These are phyloP conservation scores for Cladosporium halotolerans DNA, from an alignment of 2,329 filamentous ascomycete genomes.

Conservation along the genomic window DNA sequence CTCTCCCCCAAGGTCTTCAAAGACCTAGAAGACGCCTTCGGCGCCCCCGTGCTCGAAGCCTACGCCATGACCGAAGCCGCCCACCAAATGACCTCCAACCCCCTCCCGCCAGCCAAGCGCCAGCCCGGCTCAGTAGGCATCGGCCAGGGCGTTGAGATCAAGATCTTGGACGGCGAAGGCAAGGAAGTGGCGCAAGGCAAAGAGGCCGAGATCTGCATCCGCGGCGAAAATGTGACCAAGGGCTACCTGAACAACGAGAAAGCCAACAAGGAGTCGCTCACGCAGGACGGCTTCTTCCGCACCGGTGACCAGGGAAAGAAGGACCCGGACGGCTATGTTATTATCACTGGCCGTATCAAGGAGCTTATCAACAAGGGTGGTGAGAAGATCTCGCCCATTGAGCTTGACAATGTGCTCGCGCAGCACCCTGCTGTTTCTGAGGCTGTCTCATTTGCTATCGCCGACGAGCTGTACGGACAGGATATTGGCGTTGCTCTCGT, in stretches of 20 bases:
- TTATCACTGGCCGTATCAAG: constrained; percentile 89
- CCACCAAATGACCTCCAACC: constrained; percentile 72
- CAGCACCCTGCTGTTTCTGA: constrained; percentile 67
- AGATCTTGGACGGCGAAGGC: constrained; percentile 66
- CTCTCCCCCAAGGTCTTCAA: constrained; percentile 76
- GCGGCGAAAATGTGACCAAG: constrained; percentile 74
- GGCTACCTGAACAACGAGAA: constrained; percentile 78
- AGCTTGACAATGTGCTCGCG: constrained; percentile 77
- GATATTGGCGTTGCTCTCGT: constrained; percentile 74
- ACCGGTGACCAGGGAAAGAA: constrained; percentile 81
- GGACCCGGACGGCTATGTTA: constrained; percentile 73
- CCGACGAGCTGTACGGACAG: constrained; percentile 77
- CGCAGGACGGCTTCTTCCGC: constrained; percentile 72
- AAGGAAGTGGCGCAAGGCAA: constrained; percentile 60
- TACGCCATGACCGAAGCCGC: constrained; percentile 92
- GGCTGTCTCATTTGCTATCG: constrained; percentile 76
- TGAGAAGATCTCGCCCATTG: constrained; percentile 84
- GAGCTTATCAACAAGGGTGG: constrained; percentile 88
- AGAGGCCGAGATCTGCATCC: constrained; percentile 78
- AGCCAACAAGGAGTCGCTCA: constrained; percentile 70
- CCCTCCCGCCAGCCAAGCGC: constrained; percentile 58
- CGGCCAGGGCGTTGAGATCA: constrained; percentile 75
- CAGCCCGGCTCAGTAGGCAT: constrained; percentile 77
- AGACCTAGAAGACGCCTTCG: constrained; percentile 67
- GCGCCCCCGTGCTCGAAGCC: constrained; percentile 77